Evolutionary conservation across 768 basidiomycete species (phyloP), one percentile per base, ranked within the genome.

Genomic region (Fibroporia radiculosa): DNA sequence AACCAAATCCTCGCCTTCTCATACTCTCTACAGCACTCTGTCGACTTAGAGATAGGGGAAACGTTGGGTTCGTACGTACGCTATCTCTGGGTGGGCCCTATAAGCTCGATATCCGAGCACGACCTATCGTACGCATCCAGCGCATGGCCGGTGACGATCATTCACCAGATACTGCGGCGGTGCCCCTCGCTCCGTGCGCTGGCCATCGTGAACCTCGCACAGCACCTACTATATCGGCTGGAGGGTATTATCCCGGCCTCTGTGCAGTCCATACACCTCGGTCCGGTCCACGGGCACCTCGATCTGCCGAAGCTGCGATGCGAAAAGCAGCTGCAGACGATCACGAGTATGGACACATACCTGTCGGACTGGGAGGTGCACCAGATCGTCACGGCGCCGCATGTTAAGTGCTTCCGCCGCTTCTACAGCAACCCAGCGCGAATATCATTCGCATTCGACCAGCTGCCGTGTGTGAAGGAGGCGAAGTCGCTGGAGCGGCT

Each of bases 361-460:
- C 62, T 69, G 60, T 55, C 62, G 5, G 66, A 66, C 40, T 60
- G 58, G 29, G 69, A 67, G 49, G 52, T 68, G 13, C 50, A 49
- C 26, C 60, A 64, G 28, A 47, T 63, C 24, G 55, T 66, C 24
- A 46, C 51, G 13, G 61, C 58, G 19, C 58, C 65, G 14, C 49
- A 56, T 18, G 52, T 65, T 50, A 53, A 51, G 29, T 53, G 25
- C 13, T 55, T 69, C 31, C 55, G 66, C 20, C 36, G 63, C 16
- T 45, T 66, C 20, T 56, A 49, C 40, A 56, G 50, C 42, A 52
- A 48, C 46, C 33, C 22, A 28, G 13, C 43, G 37, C 41, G 44
- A 12, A 48, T 53, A 22, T 39, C 43, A 4, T 61, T 54, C 44
- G 60, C 58, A 10, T 49, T 62, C 25, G 56, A 61, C 32, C 64